Evolutionary conservation across 2,329 filamentous ascomycete species (phyloP).

Genomic region (Botrytis sinoallii): DNA sequence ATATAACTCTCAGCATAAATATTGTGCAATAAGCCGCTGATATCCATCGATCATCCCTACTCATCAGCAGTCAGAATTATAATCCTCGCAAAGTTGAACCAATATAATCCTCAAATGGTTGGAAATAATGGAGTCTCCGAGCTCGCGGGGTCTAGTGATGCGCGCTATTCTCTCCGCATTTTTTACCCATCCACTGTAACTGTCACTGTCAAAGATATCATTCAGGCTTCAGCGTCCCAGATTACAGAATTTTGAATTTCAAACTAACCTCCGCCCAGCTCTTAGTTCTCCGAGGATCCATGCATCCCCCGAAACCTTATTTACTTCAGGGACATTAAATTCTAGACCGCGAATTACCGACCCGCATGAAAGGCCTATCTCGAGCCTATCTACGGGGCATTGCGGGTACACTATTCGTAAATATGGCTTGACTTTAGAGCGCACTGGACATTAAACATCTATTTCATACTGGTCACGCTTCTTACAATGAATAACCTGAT

Average conservation of each 20-base stretch:
- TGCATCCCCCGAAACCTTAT: not conserved
- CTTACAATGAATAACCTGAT: not conserved
- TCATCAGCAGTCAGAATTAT: not conserved
- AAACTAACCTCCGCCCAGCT: not conserved
- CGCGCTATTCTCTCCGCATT: not conserved
- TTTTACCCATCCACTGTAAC: not conserved
- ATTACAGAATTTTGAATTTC: not conserved
- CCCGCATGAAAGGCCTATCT: not conserved
- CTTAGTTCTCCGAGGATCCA: not conserved
- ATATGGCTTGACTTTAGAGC: not conserved
- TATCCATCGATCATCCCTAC: not conserved
- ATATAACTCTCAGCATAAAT: not conserved
- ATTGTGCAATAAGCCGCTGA: not conserved
- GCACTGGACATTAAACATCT: not conserved
- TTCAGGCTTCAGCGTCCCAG: not conserved
- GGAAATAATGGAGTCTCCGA: not conserved
- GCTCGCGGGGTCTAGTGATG: not conserved
- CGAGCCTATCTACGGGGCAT: not conserved
- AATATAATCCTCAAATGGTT: not conserved
- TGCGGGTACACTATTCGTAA: not conserved
- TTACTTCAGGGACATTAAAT: not conserved
- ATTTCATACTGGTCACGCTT: not conserved
- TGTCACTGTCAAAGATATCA: not conserved
- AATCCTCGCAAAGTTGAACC: not conserved
- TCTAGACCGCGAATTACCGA: not conserved